Evolutionary conservation across 257 asterid genomes (phyloP).

Genomic region (Forsythia suspensa): DNA sequence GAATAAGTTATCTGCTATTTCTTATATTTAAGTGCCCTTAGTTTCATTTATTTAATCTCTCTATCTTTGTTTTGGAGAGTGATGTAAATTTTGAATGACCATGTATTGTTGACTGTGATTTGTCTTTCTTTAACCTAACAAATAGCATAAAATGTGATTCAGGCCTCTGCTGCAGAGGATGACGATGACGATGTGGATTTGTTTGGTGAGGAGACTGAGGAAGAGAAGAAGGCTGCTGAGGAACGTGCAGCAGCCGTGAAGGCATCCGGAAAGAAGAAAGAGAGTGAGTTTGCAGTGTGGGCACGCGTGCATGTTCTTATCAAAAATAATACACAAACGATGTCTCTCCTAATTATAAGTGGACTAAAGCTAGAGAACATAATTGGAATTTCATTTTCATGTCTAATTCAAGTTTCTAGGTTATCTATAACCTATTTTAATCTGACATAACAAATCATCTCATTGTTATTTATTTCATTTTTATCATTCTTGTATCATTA

Average conservation of each 20-base stretch:
- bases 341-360: background rate
- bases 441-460: background rate
- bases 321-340: background rate
- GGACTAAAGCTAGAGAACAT: background rate
- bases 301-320: background rate
- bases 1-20: background rate
- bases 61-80: background rate
- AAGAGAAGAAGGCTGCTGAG: conserved; percentile 91
- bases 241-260: conserved; percentile 85
- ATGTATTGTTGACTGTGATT: background rate
- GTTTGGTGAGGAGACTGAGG: conserved; percentile 97
- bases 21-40: background rate
- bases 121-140: background rate
- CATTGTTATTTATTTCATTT: background rate
- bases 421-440: background rate
- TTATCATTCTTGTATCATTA: background rate
- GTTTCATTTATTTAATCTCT: background rate
- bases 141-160: conserved; percentile 7
- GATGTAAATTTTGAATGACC: background rate
- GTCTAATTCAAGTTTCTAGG: background rate
- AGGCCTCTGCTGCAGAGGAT: conserved; percentile 78
- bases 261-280: conserved; percentile 91
- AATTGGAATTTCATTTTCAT: background rate
- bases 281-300: conserved; percentile 43
- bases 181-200: conserved; percentile 82